Conservation (phyloP, 352 stramenopile genomes). For the Phytopythium helicoides region DNA sequence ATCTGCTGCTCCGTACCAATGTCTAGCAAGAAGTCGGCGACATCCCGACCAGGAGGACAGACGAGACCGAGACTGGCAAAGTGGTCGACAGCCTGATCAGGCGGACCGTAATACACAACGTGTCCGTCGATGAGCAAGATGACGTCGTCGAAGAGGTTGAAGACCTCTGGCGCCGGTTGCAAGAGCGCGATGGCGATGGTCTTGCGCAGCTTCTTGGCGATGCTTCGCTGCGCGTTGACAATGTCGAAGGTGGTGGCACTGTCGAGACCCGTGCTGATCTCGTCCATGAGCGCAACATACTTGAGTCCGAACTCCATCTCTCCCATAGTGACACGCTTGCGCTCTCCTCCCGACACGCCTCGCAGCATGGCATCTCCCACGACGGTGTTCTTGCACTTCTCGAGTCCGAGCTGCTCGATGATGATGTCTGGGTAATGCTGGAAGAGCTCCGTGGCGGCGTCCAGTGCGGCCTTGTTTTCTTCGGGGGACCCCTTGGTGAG, state of each 20-base stretch:
- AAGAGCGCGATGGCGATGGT: constrained; percentile 68
- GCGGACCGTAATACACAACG: constrained; percentile 74
- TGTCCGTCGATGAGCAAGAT: constrained; percentile 70
- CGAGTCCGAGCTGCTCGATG: constrained; percentile 33
- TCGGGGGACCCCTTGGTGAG: constrained; percentile 22
- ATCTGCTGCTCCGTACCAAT: constrained; percentile 24
- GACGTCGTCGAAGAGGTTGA: constrained; percentile 72
- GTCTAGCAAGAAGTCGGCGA: constrained; percentile 32
- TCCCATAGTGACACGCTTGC: constrained; percentile 84
- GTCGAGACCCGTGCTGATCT: too few species aligned
- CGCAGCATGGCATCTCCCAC: constrained; percentile 55
- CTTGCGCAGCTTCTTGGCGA: constrained; percentile 20
- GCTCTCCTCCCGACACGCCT: constrained; percentile 79
- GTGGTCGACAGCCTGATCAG: constrained; percentile 18
- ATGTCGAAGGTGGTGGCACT: constrained; percentile 56
- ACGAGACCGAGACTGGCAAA: constrained; percentile 36
- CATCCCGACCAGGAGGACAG: constrained; percentile 25
- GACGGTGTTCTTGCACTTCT: constrained; percentile 49
- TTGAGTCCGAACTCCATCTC: constrained; percentile 83
- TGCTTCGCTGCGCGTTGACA: constrained; percentile 20
- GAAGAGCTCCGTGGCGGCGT: neutral
- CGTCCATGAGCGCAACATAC: constrained; percentile 76
- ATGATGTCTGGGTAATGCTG: constrained; percentile 42
- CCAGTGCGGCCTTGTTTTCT: constrained; percentile 19
- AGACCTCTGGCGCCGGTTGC: constrained; percentile 88